Base-by-base conservation (phyloP, 805 yeast genomes). In the Vanderwaltozyma tropicalis region DNA sequence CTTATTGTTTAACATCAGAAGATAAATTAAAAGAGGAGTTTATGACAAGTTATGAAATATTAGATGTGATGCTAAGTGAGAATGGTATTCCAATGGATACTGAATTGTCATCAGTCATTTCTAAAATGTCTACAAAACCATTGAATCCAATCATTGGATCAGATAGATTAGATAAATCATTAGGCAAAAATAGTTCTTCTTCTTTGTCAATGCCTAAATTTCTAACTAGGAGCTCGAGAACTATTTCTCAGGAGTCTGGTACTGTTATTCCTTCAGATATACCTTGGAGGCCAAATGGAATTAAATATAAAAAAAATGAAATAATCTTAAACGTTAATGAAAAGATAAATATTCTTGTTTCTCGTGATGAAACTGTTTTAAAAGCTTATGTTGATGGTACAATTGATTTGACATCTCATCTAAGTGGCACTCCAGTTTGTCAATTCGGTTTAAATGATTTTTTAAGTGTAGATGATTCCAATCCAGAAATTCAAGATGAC, bases 391-490 rank as follows among this genome's bases (percentile, higher is more conserved):
- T 87, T 18, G 84, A 80, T 45, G 96, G 96, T 5, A 64, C 71
- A 10, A 76, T 88, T 32, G 67, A 71, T 35, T 70, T 85, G 70
- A 77, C 78, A 35, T 66, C 89, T 0, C 84, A 77, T 31, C 60
- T 88, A 11, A 70, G 83, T 0, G 96, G 96, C 3, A 74, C 77
- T 72, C 96, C 96, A 0, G 70, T 71, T 18, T 88, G 96, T 56
- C 73, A 77, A 34, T 78, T 88, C 55, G 94, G 89, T 0, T 67
- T 89, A 34, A 76, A 78, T 43, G 87, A 81, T 43, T 61, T 70
- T 13, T 44, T 63, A 18, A 56, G 61, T 22, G 40, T 39, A 19
- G 44, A 41, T 1, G 43, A 45, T 19, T 41, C 46, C 3, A 36
- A 38, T 31, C 38, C 31, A 17, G 45, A 42, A 3, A 47, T 40